phyloP scores from a whole-genome alignment of 352 stramenopile species.

The Phytophthora litchii region DNA sequence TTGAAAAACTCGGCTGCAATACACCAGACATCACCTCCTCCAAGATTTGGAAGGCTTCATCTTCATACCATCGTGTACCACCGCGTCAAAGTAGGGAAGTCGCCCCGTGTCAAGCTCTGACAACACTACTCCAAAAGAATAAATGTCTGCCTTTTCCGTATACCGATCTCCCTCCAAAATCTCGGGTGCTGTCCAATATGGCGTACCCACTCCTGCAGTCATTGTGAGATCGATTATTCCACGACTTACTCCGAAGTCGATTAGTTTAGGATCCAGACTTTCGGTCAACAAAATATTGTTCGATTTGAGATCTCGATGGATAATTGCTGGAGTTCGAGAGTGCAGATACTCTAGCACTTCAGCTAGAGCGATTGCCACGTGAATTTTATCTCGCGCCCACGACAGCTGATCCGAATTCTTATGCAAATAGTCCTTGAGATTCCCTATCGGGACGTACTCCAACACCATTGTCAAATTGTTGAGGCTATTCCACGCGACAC shows the following conservation, averaged over 20 bases:
- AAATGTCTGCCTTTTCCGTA: slow-evolving; percentile 62
- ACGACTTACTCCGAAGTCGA: slow-evolving; percentile 79
- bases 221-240: slow-evolving; percentile 18
- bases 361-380: slow-evolving; percentile 23
- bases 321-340: slow-evolving; percentile 23
- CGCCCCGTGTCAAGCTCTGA: slow-evolving; percentile 42
- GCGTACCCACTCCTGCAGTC: slow-evolving; percentile 75
- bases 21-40: slow-evolving; percentile 41
- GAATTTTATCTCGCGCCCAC: slow-evolving; percentile 37
- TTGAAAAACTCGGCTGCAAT: slow-evolving; percentile 43
- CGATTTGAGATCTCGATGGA: slow-evolving; percentile 29
- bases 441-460: slow-evolving; percentile 20
- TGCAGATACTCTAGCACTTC: slow-evolving; percentile 38
- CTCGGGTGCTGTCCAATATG: slow-evolving; percentile 82
- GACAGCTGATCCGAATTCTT: slow-evolving; percentile 17
- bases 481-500: slow-evolving; percentile 48
- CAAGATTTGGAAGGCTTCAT: slow-evolving; percentile 43
- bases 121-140: slow-evolving; percentile 66
- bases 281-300: slow-evolving; percentile 74
- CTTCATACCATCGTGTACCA: slow-evolving; percentile 4
- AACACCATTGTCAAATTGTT: slow-evolving; percentile 37
- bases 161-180: slow-evolving; percentile 52
- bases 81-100: slow-evolving; percentile 29
- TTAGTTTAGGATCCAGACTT: slow-evolving; percentile 67
- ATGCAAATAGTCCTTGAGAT: slow-evolving; percentile 24